A percentile compares a stretch with the other conserved stretches of the same genome.
Conservation (phyloP, 106 monocot species). For the Platanthera guangdongensis region DNA sequence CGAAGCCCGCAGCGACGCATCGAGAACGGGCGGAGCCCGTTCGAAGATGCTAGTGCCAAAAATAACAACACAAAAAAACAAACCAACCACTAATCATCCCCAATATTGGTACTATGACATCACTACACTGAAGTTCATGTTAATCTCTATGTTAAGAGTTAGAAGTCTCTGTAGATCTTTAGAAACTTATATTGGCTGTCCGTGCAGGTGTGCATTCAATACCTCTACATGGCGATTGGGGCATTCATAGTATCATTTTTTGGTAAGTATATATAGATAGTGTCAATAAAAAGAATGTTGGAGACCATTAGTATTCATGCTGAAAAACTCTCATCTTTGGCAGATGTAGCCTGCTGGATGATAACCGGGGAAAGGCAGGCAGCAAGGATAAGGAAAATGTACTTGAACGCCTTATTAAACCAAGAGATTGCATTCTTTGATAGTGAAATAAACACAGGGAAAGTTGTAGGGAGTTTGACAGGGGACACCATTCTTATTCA, state of each 20-base stretch:
- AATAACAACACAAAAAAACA: too few species aligned
- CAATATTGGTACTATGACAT: too few species aligned
- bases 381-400: constrained; percentile 54
- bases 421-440: constrained; percentile 78
- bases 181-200: not conserved
- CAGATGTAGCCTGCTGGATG: constrained; percentile 76
- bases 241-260: constrained; percentile 38
- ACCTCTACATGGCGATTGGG: constrained; percentile 38
- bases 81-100: too few species aligned
- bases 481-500: constrained; percentile 66
- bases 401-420: constrained; percentile 51
- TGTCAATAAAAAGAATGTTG: not conserved
- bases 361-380: constrained; percentile 63
- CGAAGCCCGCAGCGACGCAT: too few species aligned
- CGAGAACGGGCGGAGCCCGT: too few species aligned
- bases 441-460: constrained; percentile 60
- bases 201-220: constrained; percentile 28
- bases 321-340: not conserved
- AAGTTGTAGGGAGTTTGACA: constrained; percentile 60
- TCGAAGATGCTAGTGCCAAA: too few species aligned
- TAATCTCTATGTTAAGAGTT: too few species aligned
- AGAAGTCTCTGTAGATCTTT: too few species aligned
- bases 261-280: constrained; percentile 21
- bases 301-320: not conserved
- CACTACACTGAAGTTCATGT: too few species aligned